A percentile compares a stretch with the other conserved stretches of the same genome.
Conservation (phyloP, 305 asterid species). For the Solanum chacoense region DNA sequence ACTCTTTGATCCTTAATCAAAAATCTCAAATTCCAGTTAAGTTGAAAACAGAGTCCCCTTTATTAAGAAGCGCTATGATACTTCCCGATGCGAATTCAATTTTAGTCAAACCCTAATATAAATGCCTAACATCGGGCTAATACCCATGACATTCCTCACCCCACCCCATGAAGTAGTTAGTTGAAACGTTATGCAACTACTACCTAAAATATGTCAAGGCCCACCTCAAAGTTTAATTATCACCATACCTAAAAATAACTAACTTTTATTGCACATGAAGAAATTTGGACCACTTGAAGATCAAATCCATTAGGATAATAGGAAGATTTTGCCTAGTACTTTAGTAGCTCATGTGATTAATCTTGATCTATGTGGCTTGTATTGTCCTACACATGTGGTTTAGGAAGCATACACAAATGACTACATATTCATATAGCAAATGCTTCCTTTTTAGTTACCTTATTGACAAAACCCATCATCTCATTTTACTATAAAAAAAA, state of each 20-base stretch:
- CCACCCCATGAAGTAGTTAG: not conserved
- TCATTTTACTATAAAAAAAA: not conserved
- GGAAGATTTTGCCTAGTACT: not conserved
- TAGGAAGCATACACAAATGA: not conserved
- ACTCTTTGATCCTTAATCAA: not conserved
- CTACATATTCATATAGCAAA: not conserved
- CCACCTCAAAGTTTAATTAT: not conserved
- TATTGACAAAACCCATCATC: not conserved
- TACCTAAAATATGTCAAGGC: not conserved
- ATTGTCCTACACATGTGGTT: not conserved
- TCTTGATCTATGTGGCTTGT: not conserved
- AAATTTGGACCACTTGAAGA: not conserved
- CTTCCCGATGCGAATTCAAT: accelerated
- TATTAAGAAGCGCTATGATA: accelerated
- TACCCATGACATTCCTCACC: not conserved
- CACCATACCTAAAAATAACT: not conserved
- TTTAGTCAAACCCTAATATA: not conserved
- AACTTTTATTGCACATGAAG: not conserved
- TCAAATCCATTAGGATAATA: not conserved
- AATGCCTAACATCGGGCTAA: not conserved
- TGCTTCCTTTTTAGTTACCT: not conserved
- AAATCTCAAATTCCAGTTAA: not conserved
- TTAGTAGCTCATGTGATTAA: not conserved
- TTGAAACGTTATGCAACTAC: not conserved
- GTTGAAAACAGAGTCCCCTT: accelerated